Conservation (phyloP, 305 asterid species). For the Petunia hybrid region DNA sequence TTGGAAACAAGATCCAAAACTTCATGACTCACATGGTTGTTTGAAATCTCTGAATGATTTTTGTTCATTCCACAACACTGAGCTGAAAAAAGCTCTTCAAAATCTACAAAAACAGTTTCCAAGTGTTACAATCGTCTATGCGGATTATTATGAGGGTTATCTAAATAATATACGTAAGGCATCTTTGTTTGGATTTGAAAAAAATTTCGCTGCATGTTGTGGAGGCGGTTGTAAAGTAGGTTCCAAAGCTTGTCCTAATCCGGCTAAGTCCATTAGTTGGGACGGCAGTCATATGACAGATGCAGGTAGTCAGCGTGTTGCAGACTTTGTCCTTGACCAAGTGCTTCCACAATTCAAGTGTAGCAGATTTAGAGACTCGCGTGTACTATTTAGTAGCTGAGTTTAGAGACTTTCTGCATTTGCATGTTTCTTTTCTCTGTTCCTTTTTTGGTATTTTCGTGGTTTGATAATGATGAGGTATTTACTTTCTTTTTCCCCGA, state of each 20-base stretch:
- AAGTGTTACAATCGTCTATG: conserved; percentile 17
- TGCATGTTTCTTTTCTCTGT: too few relatives aligned
- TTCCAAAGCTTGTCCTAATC: conserved; percentile 33
- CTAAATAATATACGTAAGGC: conserved; percentile 19
- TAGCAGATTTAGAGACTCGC: neutral
- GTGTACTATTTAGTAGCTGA: too few relatives aligned
- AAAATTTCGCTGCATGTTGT: conserved; percentile 37
- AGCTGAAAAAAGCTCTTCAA: conserved; percentile 28
- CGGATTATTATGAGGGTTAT: neutral
- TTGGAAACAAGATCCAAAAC: neutral
- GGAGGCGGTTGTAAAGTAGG: conserved; percentile 31
- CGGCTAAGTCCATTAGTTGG: conserved; percentile 35
- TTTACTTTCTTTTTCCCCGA: too few relatives aligned
- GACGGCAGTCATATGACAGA: neutral
- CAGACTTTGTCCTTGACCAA: neutral
- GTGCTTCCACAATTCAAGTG: neutral
- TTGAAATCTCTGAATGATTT: neutral
- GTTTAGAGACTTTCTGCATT: too few relatives aligned
- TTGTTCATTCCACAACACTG: neutral
- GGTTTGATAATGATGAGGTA: too few relatives aligned
- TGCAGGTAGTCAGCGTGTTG: too few relatives aligned
- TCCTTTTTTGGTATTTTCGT: too few relatives aligned
- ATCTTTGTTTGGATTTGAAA: conserved; percentile 12
- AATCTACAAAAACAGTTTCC: conserved; percentile 37
- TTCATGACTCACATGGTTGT: conserved; percentile 34